Conservation (phyloP, 2,329 filamentous ascomycete genomes). For the Aspergillus brasiliensis region DNA sequence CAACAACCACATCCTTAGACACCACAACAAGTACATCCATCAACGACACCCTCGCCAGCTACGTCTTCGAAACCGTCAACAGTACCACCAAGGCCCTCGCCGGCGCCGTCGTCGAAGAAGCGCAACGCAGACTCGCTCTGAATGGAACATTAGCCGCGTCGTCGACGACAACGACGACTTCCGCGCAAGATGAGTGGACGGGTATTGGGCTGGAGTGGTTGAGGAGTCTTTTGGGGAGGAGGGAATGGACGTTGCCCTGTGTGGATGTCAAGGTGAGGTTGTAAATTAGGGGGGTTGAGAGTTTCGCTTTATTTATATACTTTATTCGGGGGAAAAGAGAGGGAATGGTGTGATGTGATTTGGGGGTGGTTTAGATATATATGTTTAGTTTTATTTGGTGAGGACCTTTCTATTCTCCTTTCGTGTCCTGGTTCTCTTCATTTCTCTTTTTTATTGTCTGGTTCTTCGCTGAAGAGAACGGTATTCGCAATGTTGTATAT, state of each 20-base stretch:
- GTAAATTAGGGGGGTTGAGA: constrained; percentile 40
- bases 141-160: constrained; percentile 17
- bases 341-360: too few relatives aligned
- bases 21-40: constrained; percentile 25
- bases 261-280: constrained; percentile 83
- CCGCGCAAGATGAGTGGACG: constrained; percentile 64
- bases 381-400: too few relatives aligned
- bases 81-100: constrained; percentile 70
- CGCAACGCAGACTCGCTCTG: constrained; percentile 44
- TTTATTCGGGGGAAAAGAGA: too few relatives aligned
- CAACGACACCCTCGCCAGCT: constrained; percentile 36
- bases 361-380: too few relatives aligned
- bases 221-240: constrained; percentile 74
- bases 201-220: constrained; percentile 84
- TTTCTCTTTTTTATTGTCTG: too few relatives aligned
- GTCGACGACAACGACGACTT: neutral
- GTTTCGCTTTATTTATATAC: neutral
- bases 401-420: too few relatives aligned
- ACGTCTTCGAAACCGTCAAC: constrained; percentile 57
- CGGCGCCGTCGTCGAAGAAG: constrained; percentile 66
- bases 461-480: too few relatives aligned
- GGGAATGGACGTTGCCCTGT: constrained; percentile 89
- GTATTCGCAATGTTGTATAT: too few relatives aligned
- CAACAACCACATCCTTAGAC: constrained; percentile 35
- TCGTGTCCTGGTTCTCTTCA: too few relatives aligned